Percentiles rank a stretch among this genome's conserved stretches.
Conservation (phyloP, 345 rosid genomes). For the Arabis alpina region DNA sequence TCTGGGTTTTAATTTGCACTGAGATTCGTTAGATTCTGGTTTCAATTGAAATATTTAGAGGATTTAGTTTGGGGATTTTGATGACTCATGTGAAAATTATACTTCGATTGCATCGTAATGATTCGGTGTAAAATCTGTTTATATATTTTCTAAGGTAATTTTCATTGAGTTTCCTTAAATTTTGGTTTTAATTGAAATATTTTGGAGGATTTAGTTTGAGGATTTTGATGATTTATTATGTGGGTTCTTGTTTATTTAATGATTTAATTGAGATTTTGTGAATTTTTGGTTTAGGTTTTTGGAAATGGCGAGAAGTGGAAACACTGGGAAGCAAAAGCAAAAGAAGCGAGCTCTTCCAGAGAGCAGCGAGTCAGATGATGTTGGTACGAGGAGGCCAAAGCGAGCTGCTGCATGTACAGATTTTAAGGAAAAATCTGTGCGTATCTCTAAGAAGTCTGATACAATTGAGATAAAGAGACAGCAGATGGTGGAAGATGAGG, state of each 20-base stretch:
- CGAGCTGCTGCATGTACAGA: constrained; percentile 75
- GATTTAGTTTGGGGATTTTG: no score
- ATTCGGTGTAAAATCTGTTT: neutral
- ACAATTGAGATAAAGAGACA: constrained; percentile 55
- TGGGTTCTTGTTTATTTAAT: no score
- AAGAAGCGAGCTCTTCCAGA: constrained; percentile 47
- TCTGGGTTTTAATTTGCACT: no score
- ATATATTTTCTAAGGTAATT: neutral
- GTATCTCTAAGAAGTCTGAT: constrained; percentile 47
- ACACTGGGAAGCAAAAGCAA: constrained; percentile 22
- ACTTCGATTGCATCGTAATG: no score
- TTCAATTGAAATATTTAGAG: no score
- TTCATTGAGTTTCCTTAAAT: neutral
- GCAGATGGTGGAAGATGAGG: constrained; percentile 58
- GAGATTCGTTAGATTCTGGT: no score
- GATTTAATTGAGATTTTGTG: no score
- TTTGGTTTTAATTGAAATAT: neutral
- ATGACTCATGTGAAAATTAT: no score
- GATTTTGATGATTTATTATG: no score
- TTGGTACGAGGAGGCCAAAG: constrained; percentile 57
- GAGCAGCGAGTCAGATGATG: constrained; percentile 31
- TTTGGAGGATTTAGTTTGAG: no score
- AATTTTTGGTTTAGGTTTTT: neutral
- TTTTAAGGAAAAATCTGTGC: constrained; percentile 65
- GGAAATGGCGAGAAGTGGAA: constrained; percentile 29